phyloP scores from a whole-genome alignment of 2,329 filamentous ascomycete species.

The Fusarium gaditjirri region DNA sequence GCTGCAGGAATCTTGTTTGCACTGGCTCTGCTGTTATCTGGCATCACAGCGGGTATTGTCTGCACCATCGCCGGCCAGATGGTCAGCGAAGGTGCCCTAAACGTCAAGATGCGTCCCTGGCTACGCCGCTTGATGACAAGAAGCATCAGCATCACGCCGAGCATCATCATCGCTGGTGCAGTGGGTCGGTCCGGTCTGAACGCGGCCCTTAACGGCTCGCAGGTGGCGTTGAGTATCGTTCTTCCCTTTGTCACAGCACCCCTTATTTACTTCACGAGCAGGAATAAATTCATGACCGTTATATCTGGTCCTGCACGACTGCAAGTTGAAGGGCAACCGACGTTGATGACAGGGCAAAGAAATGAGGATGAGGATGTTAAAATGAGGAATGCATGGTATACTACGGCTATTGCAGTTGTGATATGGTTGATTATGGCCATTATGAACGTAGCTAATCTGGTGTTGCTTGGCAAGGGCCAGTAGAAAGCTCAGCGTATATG shows the following conservation, averaged over 20 bases:
- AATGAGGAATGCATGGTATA: constrained; percentile 80
- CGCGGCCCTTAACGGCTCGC: constrained; percentile 77
- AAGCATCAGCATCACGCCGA: constrained; percentile 82
- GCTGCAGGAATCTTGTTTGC: constrained; percentile 87
- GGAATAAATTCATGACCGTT: constrained; percentile 83
- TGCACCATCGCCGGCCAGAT: constrained; percentile 93
- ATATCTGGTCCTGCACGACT: background rate
- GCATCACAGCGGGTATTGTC: constrained; percentile 83
- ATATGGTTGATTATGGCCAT: constrained; percentile 80
- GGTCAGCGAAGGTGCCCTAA: constrained; percentile 82
- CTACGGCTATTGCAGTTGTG: constrained; percentile 62
- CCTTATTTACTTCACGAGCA: constrained; percentile 85
- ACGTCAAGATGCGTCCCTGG: constrained; percentile 76
- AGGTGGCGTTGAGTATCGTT: constrained; percentile 82
- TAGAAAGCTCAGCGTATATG: accelerated
- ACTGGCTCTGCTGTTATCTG: constrained; percentile 81
- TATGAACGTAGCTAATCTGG: constrained; percentile 83
- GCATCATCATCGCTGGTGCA: constrained; percentile 84
- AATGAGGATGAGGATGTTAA: constrained; percentile 49
- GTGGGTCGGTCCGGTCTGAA: constrained; percentile 78
- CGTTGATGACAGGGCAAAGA: background rate
- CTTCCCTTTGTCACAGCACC: constrained; percentile 86
- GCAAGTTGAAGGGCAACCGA: background rate
- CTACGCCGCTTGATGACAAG: constrained; percentile 80
- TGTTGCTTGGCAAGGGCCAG: constrained; percentile 46